phyloP scores from a whole-genome alignment of 345 rosid species.

The Salix brachista region DNA sequence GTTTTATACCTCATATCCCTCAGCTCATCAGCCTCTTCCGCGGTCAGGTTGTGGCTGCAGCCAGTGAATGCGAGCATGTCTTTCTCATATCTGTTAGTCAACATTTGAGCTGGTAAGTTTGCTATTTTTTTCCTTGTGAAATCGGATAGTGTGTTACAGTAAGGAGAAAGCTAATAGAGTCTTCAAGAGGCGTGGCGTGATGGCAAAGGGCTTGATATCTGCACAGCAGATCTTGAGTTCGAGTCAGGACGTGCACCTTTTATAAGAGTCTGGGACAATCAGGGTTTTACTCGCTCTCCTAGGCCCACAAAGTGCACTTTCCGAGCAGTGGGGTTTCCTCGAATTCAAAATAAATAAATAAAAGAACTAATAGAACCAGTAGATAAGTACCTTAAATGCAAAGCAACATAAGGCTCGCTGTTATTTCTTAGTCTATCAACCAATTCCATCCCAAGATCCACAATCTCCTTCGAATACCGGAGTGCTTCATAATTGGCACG shows the following conservation, averaged over 20 bases:
- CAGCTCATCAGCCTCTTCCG: constrained; percentile 70
- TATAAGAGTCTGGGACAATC: too few relatives aligned
- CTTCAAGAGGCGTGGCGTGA: too few relatives aligned
- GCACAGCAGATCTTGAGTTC: too few relatives aligned
- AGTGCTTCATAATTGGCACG: constrained; percentile 94
- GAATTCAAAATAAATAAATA: too few relatives aligned
- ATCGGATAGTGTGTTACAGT: neutral
- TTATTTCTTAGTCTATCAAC: constrained; percentile 66
- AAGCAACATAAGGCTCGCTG: constrained; percentile 71
- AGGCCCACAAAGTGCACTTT: accelerated
- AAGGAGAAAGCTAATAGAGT: neutral
- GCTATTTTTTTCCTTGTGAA: neutral
- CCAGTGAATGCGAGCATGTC: constrained; percentile 99
- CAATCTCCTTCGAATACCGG: constrained; percentile 55
- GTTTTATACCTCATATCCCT: constrained; percentile 68
- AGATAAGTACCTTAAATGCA: constrained; percentile 68
- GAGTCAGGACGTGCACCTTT: too few relatives aligned
- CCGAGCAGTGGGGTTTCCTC: too few relatives aligned
- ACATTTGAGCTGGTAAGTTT: neutral
- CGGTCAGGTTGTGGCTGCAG: constrained; percentile 85
- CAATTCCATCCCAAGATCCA: constrained; percentile 62
- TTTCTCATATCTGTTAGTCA: constrained; percentile 78
- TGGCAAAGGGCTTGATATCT: too few relatives aligned
- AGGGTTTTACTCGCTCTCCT: too few relatives aligned
- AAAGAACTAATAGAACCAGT: neutral